Base-by-base conservation (phyloP, 176 grass and related monocot genomes). In the Oryza brachyantha region DNA sequence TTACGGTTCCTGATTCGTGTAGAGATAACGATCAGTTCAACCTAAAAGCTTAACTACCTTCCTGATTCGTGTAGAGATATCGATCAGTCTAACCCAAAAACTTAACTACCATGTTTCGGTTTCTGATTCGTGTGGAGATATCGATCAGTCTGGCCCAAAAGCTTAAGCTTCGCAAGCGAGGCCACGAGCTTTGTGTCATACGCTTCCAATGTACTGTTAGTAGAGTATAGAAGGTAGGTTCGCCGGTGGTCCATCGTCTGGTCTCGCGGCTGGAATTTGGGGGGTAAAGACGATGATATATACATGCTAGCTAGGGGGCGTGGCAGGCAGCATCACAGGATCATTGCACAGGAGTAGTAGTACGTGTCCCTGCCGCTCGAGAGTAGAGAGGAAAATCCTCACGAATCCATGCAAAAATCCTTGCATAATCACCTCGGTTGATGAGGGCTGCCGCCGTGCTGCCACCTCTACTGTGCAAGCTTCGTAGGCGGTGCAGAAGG, bases 201-300 rank as follows among this genome's bases (percentile, higher is more conserved):
- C 25, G 14, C 42, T 66, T 46, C 13, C 24, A 61, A 13, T 3
- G 64, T 69, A n/a, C n/a, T n/a, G n/a, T n/a, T n/a, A n/a, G n/a
- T n/a, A n/a, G n/a, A n/a, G n/a, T n/a, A n/a, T n/a, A 64, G 7
- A 16, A 46, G 14, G 13, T 61, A 43, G 60, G n/a, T 3, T 58
- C 27, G 19, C 12, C 12, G 36, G 45, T 76, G 72, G 50, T 84
- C 64, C 73, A 70, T 61, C 37, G 22, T 48, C 66, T 40, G 73
- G 9, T 13, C 6, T 2, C 35, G 32, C 22, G 27, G 64, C 46
- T 69, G 24, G 64, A 58, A 40, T 68, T 25, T 38, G 22, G 31
- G 63, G 63, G 25, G 29, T 50, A 22, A n/a, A 17, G 64, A 66
- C 5, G 48, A n/a, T 67, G 64, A 40, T 57, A 79, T 14, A 60